Conservation (phyloP, 176 grass and related monocot species). For the Avena eriantha region DNA sequence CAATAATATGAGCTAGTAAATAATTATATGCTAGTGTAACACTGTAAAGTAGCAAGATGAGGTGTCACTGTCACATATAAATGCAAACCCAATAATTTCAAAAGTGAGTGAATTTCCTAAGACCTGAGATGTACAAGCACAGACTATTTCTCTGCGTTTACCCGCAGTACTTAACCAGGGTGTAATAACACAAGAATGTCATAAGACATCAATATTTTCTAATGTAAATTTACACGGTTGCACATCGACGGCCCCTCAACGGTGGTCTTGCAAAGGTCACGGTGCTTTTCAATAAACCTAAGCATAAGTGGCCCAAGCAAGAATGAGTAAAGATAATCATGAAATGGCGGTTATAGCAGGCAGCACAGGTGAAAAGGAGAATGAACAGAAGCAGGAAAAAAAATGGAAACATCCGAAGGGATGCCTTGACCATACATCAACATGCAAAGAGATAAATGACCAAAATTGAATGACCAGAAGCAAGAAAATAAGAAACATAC, state of each 20-base stretch:
- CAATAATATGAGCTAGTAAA: constrained; percentile 16
- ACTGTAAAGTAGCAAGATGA: constrained; percentile 1
- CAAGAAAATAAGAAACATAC: background rate
- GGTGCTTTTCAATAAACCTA: background rate
- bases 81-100: background rate
- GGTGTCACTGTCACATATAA: constrained; percentile 4
- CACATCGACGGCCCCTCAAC: background rate
- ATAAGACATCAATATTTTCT: constrained; percentile 1
- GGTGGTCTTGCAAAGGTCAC: background rate
- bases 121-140: constrained; percentile 25
- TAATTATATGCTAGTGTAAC: constrained; percentile 3
- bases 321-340: constrained; percentile 12
- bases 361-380: constrained; percentile 5
- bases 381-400: background rate
- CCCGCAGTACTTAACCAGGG: constrained; percentile 4
- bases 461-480: background rate
- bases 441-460: constrained; percentile 1
- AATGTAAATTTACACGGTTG: background rate
- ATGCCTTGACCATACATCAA: background rate
- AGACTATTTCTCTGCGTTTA: constrained; percentile 17
- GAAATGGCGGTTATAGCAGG: background rate
- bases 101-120: constrained; percentile 18
- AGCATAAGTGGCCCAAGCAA: constrained; percentile 1
- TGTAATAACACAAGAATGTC: constrained; percentile 31
- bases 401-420: background rate